A percentile compares a stretch with the other conserved stretches of the same genome.
These are phyloP conservation scores for Volvox carteri DNA, from an alignment of 163 green algal species.

Conservation along the genomic window DNA sequence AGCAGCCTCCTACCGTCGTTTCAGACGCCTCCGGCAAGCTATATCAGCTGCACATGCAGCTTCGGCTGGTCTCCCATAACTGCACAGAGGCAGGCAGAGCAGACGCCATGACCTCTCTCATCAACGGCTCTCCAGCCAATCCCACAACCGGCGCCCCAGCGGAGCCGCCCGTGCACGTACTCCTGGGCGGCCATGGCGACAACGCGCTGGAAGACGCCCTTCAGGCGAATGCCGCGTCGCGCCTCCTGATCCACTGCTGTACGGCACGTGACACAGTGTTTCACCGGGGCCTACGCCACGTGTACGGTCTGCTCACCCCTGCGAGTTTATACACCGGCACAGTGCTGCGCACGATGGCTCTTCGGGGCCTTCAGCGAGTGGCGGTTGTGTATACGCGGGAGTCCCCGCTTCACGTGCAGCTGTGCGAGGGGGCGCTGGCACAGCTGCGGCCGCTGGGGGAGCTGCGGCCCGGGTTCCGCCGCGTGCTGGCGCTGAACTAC, in stretches of 20 bases:
- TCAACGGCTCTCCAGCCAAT: not conserved
- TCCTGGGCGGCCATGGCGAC: conserved; percentile 35
- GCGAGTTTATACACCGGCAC: conserved; percentile 6
- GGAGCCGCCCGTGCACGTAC: conserved; percentile 28
- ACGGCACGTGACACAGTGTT: conserved; percentile 40
- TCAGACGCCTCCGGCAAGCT: not conserved
- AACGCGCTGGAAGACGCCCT: conserved; percentile 19
- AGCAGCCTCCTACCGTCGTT: not conserved
- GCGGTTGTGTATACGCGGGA: conserved; percentile 11
- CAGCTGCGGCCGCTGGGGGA: conserved; percentile 15
- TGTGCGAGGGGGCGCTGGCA: conserved; percentile 17
- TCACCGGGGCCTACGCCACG: not conserved
- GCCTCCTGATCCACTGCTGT: conserved; percentile 48
- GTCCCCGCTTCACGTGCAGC: not conserved
- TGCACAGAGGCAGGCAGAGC: conserved; percentile 4
- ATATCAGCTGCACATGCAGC: not conserved
- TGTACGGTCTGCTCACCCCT: conserved; percentile 40
- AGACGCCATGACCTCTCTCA: not conserved
- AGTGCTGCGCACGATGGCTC: conserved; percentile 20
- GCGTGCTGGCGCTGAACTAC: conserved; percentile 25
- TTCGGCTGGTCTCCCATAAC: conserved; percentile 20
- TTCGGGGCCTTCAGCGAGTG: not conserved
- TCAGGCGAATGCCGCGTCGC: conserved; percentile 16
- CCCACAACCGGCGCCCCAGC: not conserved
- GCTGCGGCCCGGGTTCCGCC: conserved; percentile 24